phyloP scores from a whole-genome alignment of 257 asterid species.

The Anisodus acutangulus region DNA sequence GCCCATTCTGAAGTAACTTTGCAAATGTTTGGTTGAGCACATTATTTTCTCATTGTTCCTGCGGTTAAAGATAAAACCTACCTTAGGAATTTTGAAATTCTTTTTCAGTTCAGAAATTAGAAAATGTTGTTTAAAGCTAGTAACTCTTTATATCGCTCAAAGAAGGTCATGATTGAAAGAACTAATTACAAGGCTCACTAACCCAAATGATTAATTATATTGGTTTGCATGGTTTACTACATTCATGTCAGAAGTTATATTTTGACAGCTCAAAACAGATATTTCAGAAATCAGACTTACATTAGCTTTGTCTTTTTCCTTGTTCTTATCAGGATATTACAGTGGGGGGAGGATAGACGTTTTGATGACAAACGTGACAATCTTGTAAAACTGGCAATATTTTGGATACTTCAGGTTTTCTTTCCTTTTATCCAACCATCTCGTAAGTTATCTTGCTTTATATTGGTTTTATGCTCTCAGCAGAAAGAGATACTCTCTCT shows the following conservation, averaged over 20 bases:
- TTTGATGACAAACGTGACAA: slow-evolving; percentile 84
- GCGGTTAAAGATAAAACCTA: background rate
- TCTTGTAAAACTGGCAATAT: slow-evolving; percentile 74
- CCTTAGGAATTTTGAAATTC: too few species aligned
- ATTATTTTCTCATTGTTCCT: background rate
- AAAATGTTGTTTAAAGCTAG: background rate
- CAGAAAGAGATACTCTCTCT: background rate
- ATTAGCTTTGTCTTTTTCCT: slow-evolving; percentile 7
- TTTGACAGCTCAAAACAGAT: background rate
- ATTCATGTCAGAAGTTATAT: background rate
- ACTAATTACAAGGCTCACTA: background rate
- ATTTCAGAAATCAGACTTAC: background rate
- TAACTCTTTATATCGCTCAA: background rate
- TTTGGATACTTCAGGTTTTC: slow-evolving; percentile 87
- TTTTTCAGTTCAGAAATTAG: background rate
- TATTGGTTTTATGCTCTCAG: background rate
- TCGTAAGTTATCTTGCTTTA: background rate
- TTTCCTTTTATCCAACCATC: background rate
- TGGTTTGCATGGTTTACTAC: background rate
- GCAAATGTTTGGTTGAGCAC: background rate
- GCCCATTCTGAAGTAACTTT: background rate
- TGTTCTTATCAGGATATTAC: slow-evolving; percentile 61
- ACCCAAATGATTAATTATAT: background rate
- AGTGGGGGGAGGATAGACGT: slow-evolving; percentile 97
- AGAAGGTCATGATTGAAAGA: background rate